A percentile compares a stretch with the other conserved stretches of the same genome.
Evolutionary conservation across 2,329 filamentous ascomycete species (phyloP).

Genomic region (Emergomyces orientalis): DNA sequence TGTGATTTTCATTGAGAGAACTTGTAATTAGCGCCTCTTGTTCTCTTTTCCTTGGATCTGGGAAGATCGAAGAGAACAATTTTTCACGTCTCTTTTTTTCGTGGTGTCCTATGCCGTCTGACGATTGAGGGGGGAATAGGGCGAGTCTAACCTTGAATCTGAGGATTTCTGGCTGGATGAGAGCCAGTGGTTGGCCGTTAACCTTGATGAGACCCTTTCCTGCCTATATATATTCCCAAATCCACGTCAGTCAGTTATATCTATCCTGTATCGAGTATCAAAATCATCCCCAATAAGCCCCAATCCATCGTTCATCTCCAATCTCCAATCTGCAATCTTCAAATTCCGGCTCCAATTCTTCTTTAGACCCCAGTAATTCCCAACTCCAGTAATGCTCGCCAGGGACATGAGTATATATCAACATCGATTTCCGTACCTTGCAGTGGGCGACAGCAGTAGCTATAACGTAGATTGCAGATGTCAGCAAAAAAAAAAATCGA

Average conservation of each 20-base stretch:
- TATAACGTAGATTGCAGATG: conserved; percentile 27
- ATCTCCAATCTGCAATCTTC: neutral
- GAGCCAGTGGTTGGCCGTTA: conserved; percentile 90
- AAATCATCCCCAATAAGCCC: neutral
- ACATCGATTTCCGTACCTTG: conserved; percentile 56
- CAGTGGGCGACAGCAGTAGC: conserved; percentile 85
- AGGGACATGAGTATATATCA: neutral
- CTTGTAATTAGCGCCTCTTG: neutral
- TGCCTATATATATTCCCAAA: conserved; percentile 39
- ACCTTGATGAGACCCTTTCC: conserved; percentile 93
- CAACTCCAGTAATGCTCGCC: conserved; percentile 6
- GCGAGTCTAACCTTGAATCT: conserved; percentile 70
- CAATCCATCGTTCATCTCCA: neutral
- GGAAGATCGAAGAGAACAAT: neutral
- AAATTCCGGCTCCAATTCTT: neutral
- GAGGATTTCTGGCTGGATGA: conserved; percentile 92
- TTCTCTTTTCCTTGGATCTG: conserved; percentile 3
- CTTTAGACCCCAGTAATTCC: conserved; percentile 10
- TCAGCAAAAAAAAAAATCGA: conserved; percentile 17
- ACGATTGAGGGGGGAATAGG: neutral
- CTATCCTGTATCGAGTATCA: conserved; percentile 2
- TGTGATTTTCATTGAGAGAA: conserved; percentile 26
- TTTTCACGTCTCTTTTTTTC: neutral
- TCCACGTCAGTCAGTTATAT: neutral
- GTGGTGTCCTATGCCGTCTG: neutral